These are phyloP conservation scores for Fusarium mangiferae DNA, from an alignment of 2,329 filamentous ascomycete species.

Conservation along the genomic window DNA sequence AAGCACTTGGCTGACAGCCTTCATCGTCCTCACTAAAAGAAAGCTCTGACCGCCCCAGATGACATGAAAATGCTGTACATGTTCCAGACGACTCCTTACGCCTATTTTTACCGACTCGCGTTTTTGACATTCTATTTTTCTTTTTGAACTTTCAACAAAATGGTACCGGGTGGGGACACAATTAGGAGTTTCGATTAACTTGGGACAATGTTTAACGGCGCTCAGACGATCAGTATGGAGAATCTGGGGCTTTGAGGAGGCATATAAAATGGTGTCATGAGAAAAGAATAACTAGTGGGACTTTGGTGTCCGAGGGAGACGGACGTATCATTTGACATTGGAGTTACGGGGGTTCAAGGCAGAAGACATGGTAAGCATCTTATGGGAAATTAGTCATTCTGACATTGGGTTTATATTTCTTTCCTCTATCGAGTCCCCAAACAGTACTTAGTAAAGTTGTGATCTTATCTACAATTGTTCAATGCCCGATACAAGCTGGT, in stretches of 20 bases:
- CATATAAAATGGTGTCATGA: conserved; percentile 18
- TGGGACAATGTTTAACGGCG: conserved; percentile 24
- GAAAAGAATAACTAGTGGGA: conserved; percentile 15
- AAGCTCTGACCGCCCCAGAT: background rate
- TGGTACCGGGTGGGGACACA: background rate
- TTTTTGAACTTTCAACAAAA: conserved; percentile 5
- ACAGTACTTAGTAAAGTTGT: background rate
- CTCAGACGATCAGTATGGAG: conserved; percentile 1
- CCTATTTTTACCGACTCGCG: background rate
- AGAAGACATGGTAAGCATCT: conserved; percentile 21
- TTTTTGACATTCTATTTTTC: conserved; percentile 14
- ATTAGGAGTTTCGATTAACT: conserved; percentile 24
- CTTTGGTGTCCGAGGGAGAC: conserved; percentile 22
- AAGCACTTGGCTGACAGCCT: background rate
- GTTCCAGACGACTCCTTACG: background rate
- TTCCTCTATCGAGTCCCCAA: background rate
- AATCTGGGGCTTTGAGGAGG: conserved; percentile 4
- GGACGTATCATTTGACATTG: conserved; percentile 28
- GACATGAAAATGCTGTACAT: background rate
- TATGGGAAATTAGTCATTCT: conserved; percentile 13
- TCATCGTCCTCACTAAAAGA: background rate
- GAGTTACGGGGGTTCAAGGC: conserved; percentile 12
- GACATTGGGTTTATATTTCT: conserved; percentile 8
- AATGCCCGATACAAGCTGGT: conserved; percentile 64
- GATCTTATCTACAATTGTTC: conserved; percentile 63